Percentiles rank a stretch among this genome's conserved stretches.
Evolutionary conservation across 345 rosid species (phyloP).

Genomic region (Acer yangbiense): DNA sequence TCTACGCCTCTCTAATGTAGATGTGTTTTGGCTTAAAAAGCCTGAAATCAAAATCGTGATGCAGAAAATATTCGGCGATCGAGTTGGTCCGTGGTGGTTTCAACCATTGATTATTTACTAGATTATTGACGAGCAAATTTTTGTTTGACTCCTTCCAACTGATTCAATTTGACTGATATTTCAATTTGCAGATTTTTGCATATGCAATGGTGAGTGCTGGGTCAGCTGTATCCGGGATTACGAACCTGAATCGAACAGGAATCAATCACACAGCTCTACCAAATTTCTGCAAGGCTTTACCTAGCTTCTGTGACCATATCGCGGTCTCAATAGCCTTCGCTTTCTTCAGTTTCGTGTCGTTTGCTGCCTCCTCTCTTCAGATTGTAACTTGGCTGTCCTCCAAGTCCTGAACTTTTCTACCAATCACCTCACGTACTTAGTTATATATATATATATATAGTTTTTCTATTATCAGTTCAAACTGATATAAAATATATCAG

Average conservation of each 20-base stretch:
- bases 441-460: too few relatives aligned
- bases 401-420: slow-evolving; percentile 24
- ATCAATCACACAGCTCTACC: slow-evolving; percentile 73
- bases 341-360: slow-evolving; percentile 56
- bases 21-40: neutral
- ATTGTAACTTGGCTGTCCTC: slow-evolving; percentile 57
- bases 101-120: too few relatives aligned
- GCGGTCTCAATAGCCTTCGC: slow-evolving; percentile 69
- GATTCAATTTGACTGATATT: too few relatives aligned
- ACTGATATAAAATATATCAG: too few relatives aligned
- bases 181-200: slow-evolving; percentile 50
- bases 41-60: neutral
- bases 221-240: slow-evolving; percentile 77
- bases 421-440: neutral
- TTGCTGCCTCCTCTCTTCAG: slow-evolving; percentile 59
- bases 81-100: too few relatives aligned
- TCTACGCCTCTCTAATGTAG: neutral
- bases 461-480: too few relatives aligned
- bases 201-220: slow-evolving; percentile 73
- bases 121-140: too few relatives aligned
- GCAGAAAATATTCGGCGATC: too few relatives aligned
- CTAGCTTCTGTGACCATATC: slow-evolving; percentile 72
- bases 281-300: slow-evolving; percentile 76
- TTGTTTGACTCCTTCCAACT: too few relatives aligned
- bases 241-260: slow-evolving; percentile 81